Evolutionary conservation across 1,284 basidiomycete species (phyloP).

Genomic region (Ganoderma lucidum): DNA sequence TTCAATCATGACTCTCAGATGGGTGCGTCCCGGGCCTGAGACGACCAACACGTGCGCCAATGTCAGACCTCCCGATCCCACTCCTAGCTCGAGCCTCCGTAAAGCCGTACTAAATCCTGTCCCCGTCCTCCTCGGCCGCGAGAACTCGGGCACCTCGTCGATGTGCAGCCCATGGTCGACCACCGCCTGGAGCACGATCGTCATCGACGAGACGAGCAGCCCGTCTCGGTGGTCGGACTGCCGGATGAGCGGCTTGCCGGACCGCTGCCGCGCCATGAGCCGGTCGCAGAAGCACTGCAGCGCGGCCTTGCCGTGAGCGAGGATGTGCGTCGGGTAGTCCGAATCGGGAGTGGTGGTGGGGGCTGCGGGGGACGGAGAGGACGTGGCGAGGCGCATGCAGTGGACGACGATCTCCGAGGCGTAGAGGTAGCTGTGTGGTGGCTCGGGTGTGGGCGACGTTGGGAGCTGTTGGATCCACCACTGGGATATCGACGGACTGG

Average conservation of each 20-base stretch:
- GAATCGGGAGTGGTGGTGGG: too few species aligned
- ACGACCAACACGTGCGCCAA: background rate
- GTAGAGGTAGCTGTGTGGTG: conserved; percentile 1
- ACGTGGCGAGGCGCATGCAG: background rate
- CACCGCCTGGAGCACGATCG: conserved; percentile 3
- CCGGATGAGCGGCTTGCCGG: conserved; percentile 2
- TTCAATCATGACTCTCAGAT: background rate
- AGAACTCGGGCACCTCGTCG: conserved; percentile 2
- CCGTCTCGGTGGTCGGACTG: conserved; percentile 1
- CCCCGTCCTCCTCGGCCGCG: background rate
- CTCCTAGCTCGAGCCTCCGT: conserved; percentile 1
- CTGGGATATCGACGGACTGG: conserved; percentile 1
- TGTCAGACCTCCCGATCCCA: background rate
- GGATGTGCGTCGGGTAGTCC: background rate
- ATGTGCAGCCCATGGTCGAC: conserved; percentile 3
- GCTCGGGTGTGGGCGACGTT: background rate
- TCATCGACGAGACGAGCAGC: conserved; percentile 4
- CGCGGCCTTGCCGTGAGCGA: background rate
- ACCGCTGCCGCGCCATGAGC: background rate
- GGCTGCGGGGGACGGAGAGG: background rate
- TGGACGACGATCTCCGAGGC: conserved; percentile 7
- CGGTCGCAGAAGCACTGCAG: conserved; percentile 5
- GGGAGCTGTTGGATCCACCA: conserved; percentile 4
- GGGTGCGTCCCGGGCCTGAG: background rate
- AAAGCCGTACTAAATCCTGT: background rate